phyloP scores from a whole-genome alignment of 257 asterid genomes.

The Solanum piurae region DNA sequence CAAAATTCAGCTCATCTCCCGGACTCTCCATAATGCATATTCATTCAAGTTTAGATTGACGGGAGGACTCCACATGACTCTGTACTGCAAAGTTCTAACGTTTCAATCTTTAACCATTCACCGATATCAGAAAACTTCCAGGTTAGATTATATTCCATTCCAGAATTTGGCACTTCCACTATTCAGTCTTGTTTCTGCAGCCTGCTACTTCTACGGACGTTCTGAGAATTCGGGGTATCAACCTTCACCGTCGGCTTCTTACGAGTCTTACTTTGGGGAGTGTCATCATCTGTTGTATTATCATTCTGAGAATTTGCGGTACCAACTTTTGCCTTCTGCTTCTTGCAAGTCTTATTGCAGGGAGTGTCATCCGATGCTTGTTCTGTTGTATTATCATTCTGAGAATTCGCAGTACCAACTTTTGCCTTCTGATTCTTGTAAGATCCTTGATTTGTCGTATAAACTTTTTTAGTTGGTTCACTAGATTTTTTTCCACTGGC shows the following conservation, averaged over 20 bases:
- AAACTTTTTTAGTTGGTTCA: slow-evolving; percentile 12
- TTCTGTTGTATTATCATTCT: slow-evolving; percentile 4
- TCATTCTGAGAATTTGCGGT: background rate
- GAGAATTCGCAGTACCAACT: background rate
- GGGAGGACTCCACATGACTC: background rate
- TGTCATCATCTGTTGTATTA: slow-evolving; percentile 4
- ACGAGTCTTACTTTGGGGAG: background rate
- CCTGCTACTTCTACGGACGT: slow-evolving; percentile 18
- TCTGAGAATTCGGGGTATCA: slow-evolving; percentile 10
- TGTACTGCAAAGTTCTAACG: background rate
- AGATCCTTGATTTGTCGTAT: slow-evolving; percentile 9
- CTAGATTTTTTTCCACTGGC: slow-evolving; percentile 13
- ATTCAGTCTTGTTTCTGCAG: slow-evolving; percentile 14
- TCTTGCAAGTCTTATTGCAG: background rate
- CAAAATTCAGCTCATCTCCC: background rate
- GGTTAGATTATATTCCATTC: background rate
- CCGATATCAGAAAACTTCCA: background rate
- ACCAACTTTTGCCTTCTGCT: slow-evolving; percentile 8
- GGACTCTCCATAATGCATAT: background rate
- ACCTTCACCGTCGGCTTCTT: slow-evolving; percentile 6
- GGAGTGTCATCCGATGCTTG: background rate
- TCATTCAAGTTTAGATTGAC: background rate
- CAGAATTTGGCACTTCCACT: background rate
- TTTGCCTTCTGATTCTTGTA: slow-evolving; percentile 3
- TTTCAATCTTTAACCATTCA: background rate